Conservation (phyloP, 345 rosid genomes). For the Bretschneidera sinensis region DNA sequence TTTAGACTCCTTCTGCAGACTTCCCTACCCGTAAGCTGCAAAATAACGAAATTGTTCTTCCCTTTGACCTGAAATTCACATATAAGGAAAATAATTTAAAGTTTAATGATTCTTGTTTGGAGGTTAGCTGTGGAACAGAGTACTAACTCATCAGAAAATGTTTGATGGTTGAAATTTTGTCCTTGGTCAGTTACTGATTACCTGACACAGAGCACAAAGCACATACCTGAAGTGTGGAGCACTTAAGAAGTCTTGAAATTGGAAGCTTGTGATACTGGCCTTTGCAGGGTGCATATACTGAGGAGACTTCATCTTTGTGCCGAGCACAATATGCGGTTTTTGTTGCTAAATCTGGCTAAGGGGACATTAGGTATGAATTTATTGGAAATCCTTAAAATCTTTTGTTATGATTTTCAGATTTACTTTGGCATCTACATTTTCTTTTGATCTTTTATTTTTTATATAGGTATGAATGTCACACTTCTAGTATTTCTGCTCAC, state of each 20-base stretch:
- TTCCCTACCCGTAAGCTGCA: too few species aligned
- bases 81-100: too few species aligned
- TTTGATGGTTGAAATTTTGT: not conserved
- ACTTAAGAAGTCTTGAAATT: too few species aligned
- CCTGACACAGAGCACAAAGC: too few species aligned
- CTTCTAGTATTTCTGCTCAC: not conserved
- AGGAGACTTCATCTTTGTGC: too few species aligned
- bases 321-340: too few species aligned
- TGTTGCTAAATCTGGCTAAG: too few species aligned
- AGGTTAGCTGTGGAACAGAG: not conserved
- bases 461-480: too few species aligned
- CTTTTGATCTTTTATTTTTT: not conserved
- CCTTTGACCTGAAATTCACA: not conserved
- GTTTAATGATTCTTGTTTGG: too few species aligned
- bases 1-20: not conserved
- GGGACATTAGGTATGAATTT: not conserved
- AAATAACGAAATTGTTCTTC: too few species aligned
- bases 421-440: not conserved
- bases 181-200: not conserved
- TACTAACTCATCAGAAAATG: not conserved
- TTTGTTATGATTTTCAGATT: not conserved
- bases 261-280: not conserved
- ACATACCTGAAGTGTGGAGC: too few species aligned
- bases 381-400: too few species aligned
- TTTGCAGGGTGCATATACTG: not conserved